phyloP scores from a whole-genome alignment of 2,329 filamentous ascomycete genomes.

The Botrytis elliptica region DNA sequence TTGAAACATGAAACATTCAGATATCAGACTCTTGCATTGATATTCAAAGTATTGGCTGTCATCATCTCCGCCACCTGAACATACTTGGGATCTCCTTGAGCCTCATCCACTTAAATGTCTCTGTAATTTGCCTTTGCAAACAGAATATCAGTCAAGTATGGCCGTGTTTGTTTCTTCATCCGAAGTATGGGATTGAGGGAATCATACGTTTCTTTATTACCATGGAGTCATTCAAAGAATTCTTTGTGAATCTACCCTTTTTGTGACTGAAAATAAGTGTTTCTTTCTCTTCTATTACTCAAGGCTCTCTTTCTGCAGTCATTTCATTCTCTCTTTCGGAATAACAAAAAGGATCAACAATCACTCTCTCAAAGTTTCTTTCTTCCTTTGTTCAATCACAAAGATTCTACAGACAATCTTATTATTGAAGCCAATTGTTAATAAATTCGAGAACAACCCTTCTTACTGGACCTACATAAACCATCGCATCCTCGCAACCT shows the following conservation, averaged over 20 bases:
- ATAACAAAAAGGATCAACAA: background rate
- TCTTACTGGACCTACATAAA: background rate
- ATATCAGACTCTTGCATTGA: background rate
- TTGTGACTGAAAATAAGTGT: background rate
- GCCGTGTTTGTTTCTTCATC: background rate
- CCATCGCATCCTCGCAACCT: background rate
- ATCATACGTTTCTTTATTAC: background rate
- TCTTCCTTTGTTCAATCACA: background rate
- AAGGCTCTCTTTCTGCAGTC: background rate
- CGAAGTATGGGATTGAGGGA: background rate
- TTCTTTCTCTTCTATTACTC: background rate
- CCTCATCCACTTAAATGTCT: background rate
- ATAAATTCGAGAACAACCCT: background rate
- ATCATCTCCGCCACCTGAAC: background rate
- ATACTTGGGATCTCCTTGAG: background rate
- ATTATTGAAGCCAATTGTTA: background rate
- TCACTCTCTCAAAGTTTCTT: no score
- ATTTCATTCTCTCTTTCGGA: background rate
- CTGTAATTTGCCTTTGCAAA: background rate
- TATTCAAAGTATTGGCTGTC: constrained; percentile 10
- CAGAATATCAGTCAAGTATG: background rate
- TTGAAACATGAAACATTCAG: constrained; percentile 14
- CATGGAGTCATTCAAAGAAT: background rate
- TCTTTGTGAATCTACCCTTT: background rate
- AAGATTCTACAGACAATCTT: background rate